Evolutionary conservation across 225 moss, liverwort and hornwort species (phyloP), one percentile per base, ranked within the genome.

Genomic region (Antitrichia curtipendula): DNA sequence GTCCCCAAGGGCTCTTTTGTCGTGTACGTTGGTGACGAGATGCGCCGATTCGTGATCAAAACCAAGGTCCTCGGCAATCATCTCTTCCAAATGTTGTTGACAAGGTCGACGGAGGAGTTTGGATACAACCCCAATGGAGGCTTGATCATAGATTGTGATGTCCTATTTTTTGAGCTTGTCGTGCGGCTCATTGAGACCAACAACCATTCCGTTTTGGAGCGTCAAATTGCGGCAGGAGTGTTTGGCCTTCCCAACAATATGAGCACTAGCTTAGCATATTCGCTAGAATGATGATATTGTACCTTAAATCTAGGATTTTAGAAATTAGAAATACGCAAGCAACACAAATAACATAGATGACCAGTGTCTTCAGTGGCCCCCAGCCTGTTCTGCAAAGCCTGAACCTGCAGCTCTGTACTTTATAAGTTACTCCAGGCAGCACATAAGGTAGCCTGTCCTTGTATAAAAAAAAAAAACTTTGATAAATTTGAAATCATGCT

Each of bases 11-110:
- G 96, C 14, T 61, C n/a, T 65, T 86, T 95, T 83, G 93, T 91
- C 12, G 95, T 96, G 32, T 96, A 94, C 15, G 92, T 96, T 23
- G 95, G 94, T 27, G 50, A 25, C 22, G 94, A 96, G 89, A 90
- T 91, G 86, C 69, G 78, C 45, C 49, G 88, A 6, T 80, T 43
- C 7, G 13, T 31, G 2, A 7, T 80, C 21, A 2, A 29, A 31
- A 60, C 10, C 4, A 14, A 59, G 13, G 32, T 22, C 6, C 32
- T 31, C 20, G 2, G 13, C 20, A 13, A 80, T 3, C 8, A 20
- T 8, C 21, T 31, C 43, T 60, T 80, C 41, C 13, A 15, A 41
- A 1, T 0, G 3, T 31, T 57, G 28, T 28, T 78, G 31, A 9
- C 21, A 0, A 8, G 2, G 9, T 80, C 2, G 1, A 12, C 12